Conservation (phyloP, 1,284 basidiomycete genomes). For the Apiotrichum brassicae region DNA sequence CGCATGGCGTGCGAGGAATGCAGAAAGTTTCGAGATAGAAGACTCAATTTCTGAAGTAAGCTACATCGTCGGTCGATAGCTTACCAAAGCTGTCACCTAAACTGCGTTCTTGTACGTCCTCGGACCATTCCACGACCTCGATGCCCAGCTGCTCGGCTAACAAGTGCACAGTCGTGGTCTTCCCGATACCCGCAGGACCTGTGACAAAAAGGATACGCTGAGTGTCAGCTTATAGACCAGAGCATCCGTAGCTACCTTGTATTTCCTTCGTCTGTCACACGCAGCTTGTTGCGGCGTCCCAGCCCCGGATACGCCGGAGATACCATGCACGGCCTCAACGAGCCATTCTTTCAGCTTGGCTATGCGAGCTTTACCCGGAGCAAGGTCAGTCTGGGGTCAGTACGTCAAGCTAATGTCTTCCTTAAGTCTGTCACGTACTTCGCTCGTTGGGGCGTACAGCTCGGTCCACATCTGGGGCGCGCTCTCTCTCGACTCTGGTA, state of each 20-base stretch:
- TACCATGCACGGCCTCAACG: conserved; percentile 66
- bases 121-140: conserved; percentile 79
- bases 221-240: background rate
- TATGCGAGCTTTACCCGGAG: conserved; percentile 82
- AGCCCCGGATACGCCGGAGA: conserved; percentile 18
- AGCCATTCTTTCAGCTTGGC: conserved; percentile 81
- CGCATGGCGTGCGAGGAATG: conserved; percentile 66
- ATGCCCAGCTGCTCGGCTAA: conserved; percentile 68
- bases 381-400: conserved; percentile 61
- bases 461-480: conserved; percentile 62
- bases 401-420: background rate
- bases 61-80: background rate
- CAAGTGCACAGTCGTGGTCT: conserved; percentile 76
- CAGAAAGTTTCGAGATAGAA: conserved; percentile 64
- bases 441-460: conserved; percentile 60
- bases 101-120: conserved; percentile 43
- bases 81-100: conserved; percentile 34
- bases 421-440: conserved; percentile 48
- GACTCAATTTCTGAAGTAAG: conserved; percentile 54
- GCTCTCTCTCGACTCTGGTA: background rate
- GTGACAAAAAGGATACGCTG: conserved; percentile 78
- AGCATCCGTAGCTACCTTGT: conserved; percentile 55
- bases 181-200: conserved; percentile 84
- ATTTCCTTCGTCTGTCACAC: conserved; percentile 62
- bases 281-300: conserved; percentile 24